Base-by-base conservation (phyloP, 345 rosid genomes). In the Murraya paniculata region DNA sequence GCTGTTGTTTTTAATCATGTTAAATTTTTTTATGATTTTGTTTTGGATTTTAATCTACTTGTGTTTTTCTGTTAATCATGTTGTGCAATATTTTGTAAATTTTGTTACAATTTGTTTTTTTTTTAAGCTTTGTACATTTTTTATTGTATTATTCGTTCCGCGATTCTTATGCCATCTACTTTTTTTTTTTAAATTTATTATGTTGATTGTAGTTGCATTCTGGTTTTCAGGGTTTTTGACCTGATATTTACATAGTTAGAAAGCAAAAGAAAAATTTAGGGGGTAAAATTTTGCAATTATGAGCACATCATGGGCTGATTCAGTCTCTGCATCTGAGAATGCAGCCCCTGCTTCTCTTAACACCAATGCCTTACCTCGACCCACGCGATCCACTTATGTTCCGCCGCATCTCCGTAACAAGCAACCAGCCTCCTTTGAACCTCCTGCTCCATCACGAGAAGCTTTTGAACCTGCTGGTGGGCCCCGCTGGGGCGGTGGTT, bases 221-320 rank as follows among this genome's bases (percentile, higher is more conserved):
- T 53, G 61, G 31, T 24, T 64, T 64, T 64, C 64, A 30, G 50
- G 78, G 65, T 27, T 75, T 39, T 64, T 65, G 64, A 75, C 65
- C 78, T 22, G 50, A 4, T 36, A 16, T 16, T 59, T 58, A 39
- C 27, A 36, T 24, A 35, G 24, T 35, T 57, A 27, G 27, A 59
- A 25, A 21, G 33, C 39, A 33, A 9, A 6, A 11, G 45, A 35
- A 64, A 7, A 58, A 13, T 72, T 33, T 56, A 24, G 21, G 53
- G 13, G 71, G 39, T 38, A 69, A 68, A 73, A 28, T 82, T 71
- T 71, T 53, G 75, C 68, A 82, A 80, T 65, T 82, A 89, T 78
- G 71, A 80, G 83, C 36, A 75, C 85, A 45, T 86, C 90, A 77
- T 87, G 92, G 92, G 90, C 92, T 56, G 92, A 89, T 87, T 81